These are phyloP conservation scores for Porphyrellus cyaneotinctus DNA, from an alignment of 768 basidiomycete genomes.

Conservation along the genomic window DNA sequence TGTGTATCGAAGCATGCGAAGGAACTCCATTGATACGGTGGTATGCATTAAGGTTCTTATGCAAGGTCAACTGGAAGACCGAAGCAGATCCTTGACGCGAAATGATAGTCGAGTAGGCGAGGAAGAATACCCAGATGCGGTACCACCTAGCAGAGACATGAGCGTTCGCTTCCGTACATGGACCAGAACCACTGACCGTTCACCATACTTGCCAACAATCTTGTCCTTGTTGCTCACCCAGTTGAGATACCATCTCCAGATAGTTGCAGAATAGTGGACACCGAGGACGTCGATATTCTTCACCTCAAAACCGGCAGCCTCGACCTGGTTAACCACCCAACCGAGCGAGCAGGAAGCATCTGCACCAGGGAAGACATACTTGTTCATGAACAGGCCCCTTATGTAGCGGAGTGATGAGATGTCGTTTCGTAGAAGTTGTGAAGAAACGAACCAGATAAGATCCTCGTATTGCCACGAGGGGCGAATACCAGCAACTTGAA, in stretches of 20 bases:
- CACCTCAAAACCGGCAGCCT: conserved; percentile 91
- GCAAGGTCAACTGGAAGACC: conserved; percentile 95
- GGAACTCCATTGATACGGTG: conserved; percentile 84
- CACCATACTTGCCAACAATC: conserved; percentile 85
- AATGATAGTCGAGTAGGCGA: conserved; percentile 85
- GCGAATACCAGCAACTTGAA: conserved; percentile 96
- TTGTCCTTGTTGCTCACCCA: conserved; percentile 93
- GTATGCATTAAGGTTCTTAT: conserved; percentile 97
- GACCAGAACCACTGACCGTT: conserved; percentile 39
- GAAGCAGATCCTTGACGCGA: conserved; percentile 86
- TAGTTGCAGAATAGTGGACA: conserved; percentile 92
- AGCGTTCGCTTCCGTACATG: neutral
- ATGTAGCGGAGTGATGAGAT: neutral
- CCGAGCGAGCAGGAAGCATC: conserved; percentile 94
- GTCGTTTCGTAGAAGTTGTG: neutral
- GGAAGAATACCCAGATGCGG: conserved; percentile 95
- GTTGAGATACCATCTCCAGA: conserved; percentile 94
- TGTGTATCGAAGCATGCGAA: conserved; percentile 78
- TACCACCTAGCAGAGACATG: conserved; percentile 55
- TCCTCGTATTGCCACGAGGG: conserved; percentile 99
- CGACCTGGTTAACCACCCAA: conserved; percentile 88
- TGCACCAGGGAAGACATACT: conserved; percentile 97
- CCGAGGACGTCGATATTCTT: conserved; percentile 96
- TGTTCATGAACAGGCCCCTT: conserved; percentile 98
- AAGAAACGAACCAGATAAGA: conserved; percentile 69